A percentile compares a stretch with the other conserved stretches of the same genome.
phyloP scores from a whole-genome alignment of 768 basidiomycete species.

The Sporobolomyces pararoseus region DNA sequence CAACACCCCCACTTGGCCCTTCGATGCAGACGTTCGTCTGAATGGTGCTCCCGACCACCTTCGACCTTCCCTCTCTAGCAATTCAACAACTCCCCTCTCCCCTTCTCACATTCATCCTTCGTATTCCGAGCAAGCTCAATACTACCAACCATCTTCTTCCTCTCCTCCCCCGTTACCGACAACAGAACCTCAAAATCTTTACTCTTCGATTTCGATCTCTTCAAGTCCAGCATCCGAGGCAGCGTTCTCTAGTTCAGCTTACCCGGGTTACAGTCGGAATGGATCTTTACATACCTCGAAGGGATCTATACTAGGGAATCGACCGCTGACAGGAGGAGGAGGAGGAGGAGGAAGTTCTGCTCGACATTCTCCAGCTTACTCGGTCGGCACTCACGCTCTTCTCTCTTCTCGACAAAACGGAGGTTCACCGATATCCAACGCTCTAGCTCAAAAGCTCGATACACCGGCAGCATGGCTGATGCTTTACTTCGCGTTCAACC shows the following conservation, averaged over 20 bases:
- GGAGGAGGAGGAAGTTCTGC: background rate
- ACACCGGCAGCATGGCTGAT: constrained; percentile 58
- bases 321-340: constrained; percentile 3
- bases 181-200: constrained; percentile 11
- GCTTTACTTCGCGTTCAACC: constrained; percentile 85
- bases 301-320: background rate
- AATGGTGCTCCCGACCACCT: background rate
- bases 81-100: background rate
- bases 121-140: constrained; percentile 18
- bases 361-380: constrained; percentile 1
- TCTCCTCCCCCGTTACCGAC: background rate
- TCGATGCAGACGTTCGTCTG: background rate
- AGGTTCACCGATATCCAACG: background rate
- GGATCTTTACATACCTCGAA: background rate
- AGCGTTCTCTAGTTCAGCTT: constrained; percentile 18
- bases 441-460: constrained; percentile 21
- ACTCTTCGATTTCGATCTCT: constrained; percentile 25
- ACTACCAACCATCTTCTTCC: background rate
- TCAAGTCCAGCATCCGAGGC: background rate
- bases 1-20: constrained; percentile 32
- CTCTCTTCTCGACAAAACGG: constrained; percentile 16
- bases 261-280: background rate
- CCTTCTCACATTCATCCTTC: constrained; percentile 39
- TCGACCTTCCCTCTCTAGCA: background rate
- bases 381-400: constrained; percentile 16